phyloP scores from a whole-genome alignment of 2,329 filamentous ascomycete species.

The Cladorrhinum sp. region DNA sequence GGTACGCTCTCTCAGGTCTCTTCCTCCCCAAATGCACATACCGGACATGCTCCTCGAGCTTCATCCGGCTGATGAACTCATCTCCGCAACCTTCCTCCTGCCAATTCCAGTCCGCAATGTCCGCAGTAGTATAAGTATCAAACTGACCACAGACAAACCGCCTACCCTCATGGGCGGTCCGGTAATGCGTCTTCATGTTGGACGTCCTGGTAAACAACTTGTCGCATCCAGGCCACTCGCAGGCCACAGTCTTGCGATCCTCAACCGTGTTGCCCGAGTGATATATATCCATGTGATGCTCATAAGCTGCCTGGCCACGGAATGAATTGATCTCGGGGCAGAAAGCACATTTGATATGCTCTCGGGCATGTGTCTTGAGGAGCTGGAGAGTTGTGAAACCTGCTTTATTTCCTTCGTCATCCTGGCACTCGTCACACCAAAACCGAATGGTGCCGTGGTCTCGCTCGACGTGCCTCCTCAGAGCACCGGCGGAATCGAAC shows the following conservation, averaged over 20 bases:
- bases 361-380: conserved; percentile 70
- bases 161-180: conserved; percentile 70
- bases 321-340: conserved; percentile 44
- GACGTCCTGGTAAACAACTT: conserved; percentile 77
- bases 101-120: conserved; percentile 60
- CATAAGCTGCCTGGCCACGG: conserved; percentile 60
- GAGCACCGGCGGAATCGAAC: conserved; percentile 69
- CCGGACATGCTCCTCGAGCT: conserved; percentile 79
- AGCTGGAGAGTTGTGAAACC: conserved; percentile 70
- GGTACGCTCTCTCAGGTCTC: conserved; percentile 37
- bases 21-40: conserved; percentile 70
- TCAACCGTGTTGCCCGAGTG: conserved; percentile 64
- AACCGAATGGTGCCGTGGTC: conserved; percentile 68
- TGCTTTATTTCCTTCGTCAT: conserved; percentile 34
- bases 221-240: conserved; percentile 64
- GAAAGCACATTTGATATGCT: conserved; percentile 72
- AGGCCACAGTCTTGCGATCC: conserved; percentile 63
- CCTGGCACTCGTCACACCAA: conserved; percentile 70
- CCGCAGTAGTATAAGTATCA: conserved; percentile 53
- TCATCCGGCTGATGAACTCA: conserved; percentile 71
- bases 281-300: conserved; percentile 73
- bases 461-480: conserved; percentile 68
- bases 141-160: conserved; percentile 76
- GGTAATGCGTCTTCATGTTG: conserved; percentile 79
- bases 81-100: conserved; percentile 68